phyloP scores from a whole-genome alignment of 805 yeast genomes.

The Jamesozyma lodderae region DNA sequence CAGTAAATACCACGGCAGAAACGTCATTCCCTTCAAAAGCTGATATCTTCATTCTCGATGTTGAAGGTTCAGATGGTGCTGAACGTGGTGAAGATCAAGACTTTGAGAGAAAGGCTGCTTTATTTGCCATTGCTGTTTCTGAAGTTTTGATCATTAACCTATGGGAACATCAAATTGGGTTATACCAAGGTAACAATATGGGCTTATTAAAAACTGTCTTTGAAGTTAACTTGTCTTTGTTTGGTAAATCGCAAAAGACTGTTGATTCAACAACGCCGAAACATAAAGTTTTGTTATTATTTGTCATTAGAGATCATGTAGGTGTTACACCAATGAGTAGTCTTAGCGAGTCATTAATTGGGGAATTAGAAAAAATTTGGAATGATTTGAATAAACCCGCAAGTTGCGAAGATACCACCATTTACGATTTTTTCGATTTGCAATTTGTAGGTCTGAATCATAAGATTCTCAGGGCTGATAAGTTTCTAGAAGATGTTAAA shows the following conservation, averaged over 20 bases:
- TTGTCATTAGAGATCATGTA: conserved; percentile 87
- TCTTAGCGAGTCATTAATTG: conserved; percentile 55
- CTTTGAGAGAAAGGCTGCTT: conserved; percentile 91
- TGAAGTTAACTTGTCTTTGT: conserved; percentile 84
- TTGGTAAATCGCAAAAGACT: conserved; percentile 45
- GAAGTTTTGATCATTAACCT: conserved; percentile 85
- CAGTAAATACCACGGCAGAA: conserved; percentile 25
- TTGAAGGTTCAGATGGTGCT: conserved; percentile 98
- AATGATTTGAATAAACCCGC: conserved; percentile 62
- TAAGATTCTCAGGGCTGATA: conserved; percentile 69
- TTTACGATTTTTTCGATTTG: conserved; percentile 77
- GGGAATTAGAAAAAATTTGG: conserved; percentile 78
- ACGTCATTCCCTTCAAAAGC: conserved; percentile 6
- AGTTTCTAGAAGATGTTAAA: conserved; percentile 40
- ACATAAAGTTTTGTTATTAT: conserved; percentile 61
- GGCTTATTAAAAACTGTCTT: conserved; percentile 90
- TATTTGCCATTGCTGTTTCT: conserved; percentile 86
- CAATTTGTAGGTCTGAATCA: conserved; percentile 77
- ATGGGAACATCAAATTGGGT: conserved; percentile 96
- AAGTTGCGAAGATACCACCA: conserved; percentile 37
- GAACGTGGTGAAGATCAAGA: conserved; percentile 98
- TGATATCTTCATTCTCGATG: conserved; percentile 77
- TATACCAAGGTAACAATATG: conserved; percentile 97
- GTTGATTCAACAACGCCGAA: conserved; percentile 14
- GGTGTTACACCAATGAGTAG: conserved; percentile 77